Evolutionary conservation across 2,329 filamentous ascomycete genomes (phyloP), one percentile per base, ranked within the genome.

Genomic region (Microsporum canis): DNA sequence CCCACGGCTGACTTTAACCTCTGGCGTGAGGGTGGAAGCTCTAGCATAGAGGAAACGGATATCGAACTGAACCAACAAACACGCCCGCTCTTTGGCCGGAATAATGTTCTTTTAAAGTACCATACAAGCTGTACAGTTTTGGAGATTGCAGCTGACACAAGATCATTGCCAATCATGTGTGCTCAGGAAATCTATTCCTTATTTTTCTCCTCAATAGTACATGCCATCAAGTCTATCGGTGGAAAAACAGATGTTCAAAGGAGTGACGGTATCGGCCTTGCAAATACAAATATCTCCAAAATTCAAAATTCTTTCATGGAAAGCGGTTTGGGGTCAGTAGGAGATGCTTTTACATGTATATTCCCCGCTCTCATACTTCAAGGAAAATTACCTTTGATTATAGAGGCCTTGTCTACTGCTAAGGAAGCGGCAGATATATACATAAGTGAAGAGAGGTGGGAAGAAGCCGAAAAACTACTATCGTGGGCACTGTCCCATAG

Each of bases 301-400:
- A 55, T 74, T 3, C 64, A 72, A 3, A 66, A 68, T 0, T 39
- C 71, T 14, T 72, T 73, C 45, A 66, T 68, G 17, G 49, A 59
- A 0, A 59, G 60, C 12, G 43, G 58, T 1, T 43, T 73, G 5
- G 72, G 71, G 0, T 67, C 70, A 2, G 61, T 65, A 5, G 69
- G 72, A 51, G 71, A 73, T 58, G 71, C 69, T 27, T 60, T 73
- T 5, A 41, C 72, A 10, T 73, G 71, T 49, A 68, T 71, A 27
- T 61, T 73, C n/a, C 71, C 71, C 0, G 64, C 65, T 6, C 34
- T 63, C 8, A 61, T 45, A 49, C 39, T 55, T n/a, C 55, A 63
- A 36, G 56, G 34, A 41, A 63, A 63, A n/a, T 17, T 51, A 7
- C 47, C 27, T 2, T 14, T 17, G 7, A 14, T n/a, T 12, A 8